Evolutionary conservation across 2,329 filamentous ascomycete genomes (phyloP).

Genomic region (Zymoseptoria crescenta): DNA sequence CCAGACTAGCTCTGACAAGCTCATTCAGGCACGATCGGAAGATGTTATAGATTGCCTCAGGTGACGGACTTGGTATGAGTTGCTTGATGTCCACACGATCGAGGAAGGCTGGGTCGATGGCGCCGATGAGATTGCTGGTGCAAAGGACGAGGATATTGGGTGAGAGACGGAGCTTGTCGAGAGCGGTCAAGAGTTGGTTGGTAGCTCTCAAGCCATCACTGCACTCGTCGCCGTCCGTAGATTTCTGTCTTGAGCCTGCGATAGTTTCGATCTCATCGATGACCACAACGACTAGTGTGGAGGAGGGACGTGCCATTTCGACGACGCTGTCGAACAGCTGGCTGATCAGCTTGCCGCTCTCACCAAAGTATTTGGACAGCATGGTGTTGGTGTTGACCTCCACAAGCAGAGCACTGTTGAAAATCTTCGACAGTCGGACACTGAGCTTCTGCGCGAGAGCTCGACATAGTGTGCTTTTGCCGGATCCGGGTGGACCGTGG

Average conservation of each 20-base stretch:
- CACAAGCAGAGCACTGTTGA: constrained; percentile 31
- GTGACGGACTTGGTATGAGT: constrained; percentile 34
- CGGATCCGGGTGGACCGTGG: constrained; percentile 38
- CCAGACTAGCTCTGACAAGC: constrained; percentile 32
- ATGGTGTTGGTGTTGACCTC: constrained; percentile 41
- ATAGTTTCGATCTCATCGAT: constrained; percentile 47
- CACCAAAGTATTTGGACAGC: constrained; percentile 43
- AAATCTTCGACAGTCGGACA: constrained; percentile 36
- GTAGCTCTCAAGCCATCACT: constrained; percentile 42
- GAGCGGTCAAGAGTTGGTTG: constrained; percentile 42
- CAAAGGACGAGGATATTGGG: constrained; percentile 43
- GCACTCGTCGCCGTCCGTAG: constrained; percentile 35
- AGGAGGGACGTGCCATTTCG: constrained; percentile 32
- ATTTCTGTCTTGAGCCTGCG: constrained; percentile 37
- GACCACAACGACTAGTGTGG: constrained; percentile 38
- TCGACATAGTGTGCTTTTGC: constrained; percentile 39
- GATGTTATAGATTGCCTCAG: constrained; percentile 40
- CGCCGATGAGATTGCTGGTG: constrained; percentile 42
- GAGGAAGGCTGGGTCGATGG: constrained; percentile 42
- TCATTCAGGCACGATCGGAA: constrained; percentile 42
- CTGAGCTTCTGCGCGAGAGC: constrained; percentile 45
- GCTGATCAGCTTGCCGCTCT: constrained; percentile 38
- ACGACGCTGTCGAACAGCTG: constrained; percentile 37
- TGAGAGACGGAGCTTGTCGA: constrained; percentile 38
- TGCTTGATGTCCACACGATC: constrained; percentile 44